Percentiles rank a stretch among this genome's conserved stretches.
phyloP scores from a whole-genome alignment of 345 rosid species.

The Abelmoschus esculentus region DNA sequence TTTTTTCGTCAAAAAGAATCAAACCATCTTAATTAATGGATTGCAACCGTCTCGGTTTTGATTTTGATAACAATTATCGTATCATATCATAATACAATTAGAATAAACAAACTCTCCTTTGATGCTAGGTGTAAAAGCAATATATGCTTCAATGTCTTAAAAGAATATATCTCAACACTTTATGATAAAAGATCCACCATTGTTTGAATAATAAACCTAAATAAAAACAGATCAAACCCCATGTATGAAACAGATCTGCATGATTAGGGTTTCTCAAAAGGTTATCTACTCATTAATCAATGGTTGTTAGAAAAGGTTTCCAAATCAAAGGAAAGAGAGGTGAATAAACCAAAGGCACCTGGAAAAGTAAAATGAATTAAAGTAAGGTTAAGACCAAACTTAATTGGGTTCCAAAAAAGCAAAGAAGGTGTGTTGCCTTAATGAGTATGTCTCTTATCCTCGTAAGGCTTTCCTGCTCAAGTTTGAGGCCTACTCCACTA shows the following conservation, averaged over 20 bases:
- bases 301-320: conserved; percentile 20
- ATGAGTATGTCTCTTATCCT: conserved; percentile 27
- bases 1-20: no score
- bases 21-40: no score
- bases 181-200: conserved; percentile 8
- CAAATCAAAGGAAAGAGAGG: conserved; percentile 11
- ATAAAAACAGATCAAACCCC: conserved; percentile 8
- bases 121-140: conserved; percentile 9
- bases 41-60: no score
- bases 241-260: conserved; percentile 15
- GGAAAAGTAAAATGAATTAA: conserved; percentile 12
- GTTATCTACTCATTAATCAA: no score
- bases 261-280: conserved; percentile 18
- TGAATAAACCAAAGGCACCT: conserved; percentile 4
- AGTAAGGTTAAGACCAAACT: neutral
- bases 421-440: conserved; percentile 20
- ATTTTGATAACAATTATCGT: no score
- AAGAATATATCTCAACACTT: conserved; percentile 4
- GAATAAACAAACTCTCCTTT: neutral
- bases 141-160: neutral
- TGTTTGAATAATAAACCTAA: conserved; percentile 14
- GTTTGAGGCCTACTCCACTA: conserved; percentile 6
- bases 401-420: conserved; percentile 18
- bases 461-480: conserved; percentile 20
- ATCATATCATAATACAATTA: no score